A percentile compares a stretch with the other conserved stretches of the same genome.
phyloP scores from a whole-genome alignment of 306 rosid species.

The Pachyrhizus erosus region DNA sequence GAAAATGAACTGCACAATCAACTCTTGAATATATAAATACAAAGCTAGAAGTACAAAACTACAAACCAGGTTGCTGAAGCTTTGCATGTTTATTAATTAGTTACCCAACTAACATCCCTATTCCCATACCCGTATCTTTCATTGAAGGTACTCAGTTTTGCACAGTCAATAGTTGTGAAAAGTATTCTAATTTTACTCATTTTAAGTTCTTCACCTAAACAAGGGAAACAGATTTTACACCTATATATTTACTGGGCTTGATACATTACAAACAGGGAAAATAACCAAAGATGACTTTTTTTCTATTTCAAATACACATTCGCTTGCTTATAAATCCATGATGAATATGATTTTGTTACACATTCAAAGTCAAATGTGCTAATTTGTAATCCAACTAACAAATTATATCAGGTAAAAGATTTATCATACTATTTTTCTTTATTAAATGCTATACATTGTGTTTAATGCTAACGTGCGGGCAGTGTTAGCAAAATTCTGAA shows the following conservation, averaged over 20 bases:
- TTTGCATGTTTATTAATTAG: not conserved
- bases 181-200: not conserved
- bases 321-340: conserved; percentile 22
- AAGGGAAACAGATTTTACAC: conserved; percentile 10
- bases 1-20: conserved; percentile 37
- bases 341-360: conserved; percentile 22
- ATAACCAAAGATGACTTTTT: not conserved
- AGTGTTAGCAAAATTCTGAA: not conserved
- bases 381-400: not conserved
- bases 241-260: not conserved
- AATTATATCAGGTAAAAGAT: not conserved
- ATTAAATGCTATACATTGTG: conserved; percentile 2
- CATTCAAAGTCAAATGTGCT: not conserved
- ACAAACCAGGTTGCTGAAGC: conserved; percentile 4
- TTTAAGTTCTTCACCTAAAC: conserved; percentile 1
- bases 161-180: too few species aligned
- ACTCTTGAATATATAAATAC: conserved; percentile 25
- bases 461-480: conserved; percentile 20
- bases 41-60: conserved; percentile 19
- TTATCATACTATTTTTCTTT: not conserved
- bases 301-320: conserved; percentile 13
- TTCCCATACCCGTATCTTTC: too few species aligned
- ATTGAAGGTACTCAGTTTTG: too few species aligned
- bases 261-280: conserved; percentile 4
- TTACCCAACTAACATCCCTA: too few species aligned